These are phyloP conservation scores for Fusarium albosuccineum DNA, from an alignment of 2,329 filamentous ascomycete species.

Conservation along the genomic window DNA sequence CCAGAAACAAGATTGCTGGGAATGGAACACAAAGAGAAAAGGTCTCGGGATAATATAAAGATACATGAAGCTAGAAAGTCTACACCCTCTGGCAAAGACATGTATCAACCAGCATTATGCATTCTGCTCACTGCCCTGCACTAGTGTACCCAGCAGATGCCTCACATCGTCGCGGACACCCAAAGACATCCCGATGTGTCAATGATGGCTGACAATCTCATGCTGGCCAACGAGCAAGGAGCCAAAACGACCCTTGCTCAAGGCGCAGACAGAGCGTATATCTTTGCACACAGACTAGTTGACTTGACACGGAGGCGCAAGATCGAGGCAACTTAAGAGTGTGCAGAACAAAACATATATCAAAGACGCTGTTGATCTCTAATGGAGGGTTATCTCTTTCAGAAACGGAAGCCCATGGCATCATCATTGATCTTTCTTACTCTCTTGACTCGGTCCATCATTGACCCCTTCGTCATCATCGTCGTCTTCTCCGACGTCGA, in stretches of 20 bases:
- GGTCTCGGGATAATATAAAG: too few species aligned
- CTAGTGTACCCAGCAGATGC: constrained; percentile 54
- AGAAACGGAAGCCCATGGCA: constrained; percentile 8
- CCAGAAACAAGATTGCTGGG: too few species aligned
- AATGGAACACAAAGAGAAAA: too few species aligned
- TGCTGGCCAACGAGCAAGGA: constrained; percentile 46
- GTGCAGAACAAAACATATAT: constrained; percentile 69
- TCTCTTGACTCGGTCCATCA: constrained; percentile 59
- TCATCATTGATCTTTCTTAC: constrained; percentile 50
- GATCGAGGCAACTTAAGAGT: constrained; percentile 96
- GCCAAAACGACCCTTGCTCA: constrained; percentile 66
- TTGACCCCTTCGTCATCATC: constrained; percentile 61
- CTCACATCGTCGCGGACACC: constrained; percentile 46
- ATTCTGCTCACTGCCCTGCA: constrained; percentile 47
- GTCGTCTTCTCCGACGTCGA: constrained; percentile 79
- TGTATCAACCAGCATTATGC: constrained; percentile 49
- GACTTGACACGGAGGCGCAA: constrained; percentile 82
- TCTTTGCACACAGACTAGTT: constrained; percentile 99
- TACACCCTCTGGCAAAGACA: constrained; percentile 11
- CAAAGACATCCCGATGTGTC: constrained; percentile 46
- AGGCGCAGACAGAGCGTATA: constrained; percentile 61
- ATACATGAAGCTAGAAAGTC: too few species aligned
- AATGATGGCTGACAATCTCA: constrained; percentile 50
- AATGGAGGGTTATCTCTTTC: background rate
- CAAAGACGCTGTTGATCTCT: constrained; percentile 9